Evolutionary conservation across 805 yeast genomes (phyloP).

Genomic region (Lipomyces starkeyi): DNA sequence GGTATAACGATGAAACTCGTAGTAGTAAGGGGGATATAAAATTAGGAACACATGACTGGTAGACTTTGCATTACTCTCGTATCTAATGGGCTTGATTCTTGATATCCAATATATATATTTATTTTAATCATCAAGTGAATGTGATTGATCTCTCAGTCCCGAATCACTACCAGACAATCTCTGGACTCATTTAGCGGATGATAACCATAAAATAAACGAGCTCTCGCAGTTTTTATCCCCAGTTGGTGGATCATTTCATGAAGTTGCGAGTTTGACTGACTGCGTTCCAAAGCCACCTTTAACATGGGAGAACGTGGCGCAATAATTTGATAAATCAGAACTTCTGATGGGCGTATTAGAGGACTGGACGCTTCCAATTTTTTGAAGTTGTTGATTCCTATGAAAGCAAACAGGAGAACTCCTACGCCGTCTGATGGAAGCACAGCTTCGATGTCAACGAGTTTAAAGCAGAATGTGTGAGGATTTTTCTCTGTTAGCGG

Average conservation of each 20-base stretch:
- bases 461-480: not conserved
- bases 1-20: too few relatives aligned
- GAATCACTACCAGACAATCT: not conserved
- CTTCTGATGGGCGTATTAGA: not conserved
- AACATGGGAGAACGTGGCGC: not conserved
- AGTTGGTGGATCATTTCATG: not conserved
- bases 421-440: conserved; percentile 1
- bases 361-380: not conserved
- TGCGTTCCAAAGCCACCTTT: not conserved
- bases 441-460: not conserved
- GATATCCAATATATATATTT: too few relatives aligned
- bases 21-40: too few relatives aligned
- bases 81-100: too few relatives aligned
- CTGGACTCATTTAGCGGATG: not conserved
- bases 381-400: not conserved
- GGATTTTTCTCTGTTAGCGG: too few relatives aligned
- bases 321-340: not conserved
- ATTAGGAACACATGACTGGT: too few relatives aligned
- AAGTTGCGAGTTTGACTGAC: not conserved
- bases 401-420: conserved; percentile 2
- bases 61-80: too few relatives aligned
- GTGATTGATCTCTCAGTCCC: not conserved
- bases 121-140: too few relatives aligned
- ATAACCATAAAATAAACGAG: not conserved
- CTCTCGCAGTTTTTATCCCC: conserved; percentile 1